Percentiles rank a stretch among this genome's conserved stretches.
These are phyloP conservation scores for Vanrija sp. DNA, from an alignment of 1,284 basidiomycete genomes.

Conservation along the genomic window DNA sequence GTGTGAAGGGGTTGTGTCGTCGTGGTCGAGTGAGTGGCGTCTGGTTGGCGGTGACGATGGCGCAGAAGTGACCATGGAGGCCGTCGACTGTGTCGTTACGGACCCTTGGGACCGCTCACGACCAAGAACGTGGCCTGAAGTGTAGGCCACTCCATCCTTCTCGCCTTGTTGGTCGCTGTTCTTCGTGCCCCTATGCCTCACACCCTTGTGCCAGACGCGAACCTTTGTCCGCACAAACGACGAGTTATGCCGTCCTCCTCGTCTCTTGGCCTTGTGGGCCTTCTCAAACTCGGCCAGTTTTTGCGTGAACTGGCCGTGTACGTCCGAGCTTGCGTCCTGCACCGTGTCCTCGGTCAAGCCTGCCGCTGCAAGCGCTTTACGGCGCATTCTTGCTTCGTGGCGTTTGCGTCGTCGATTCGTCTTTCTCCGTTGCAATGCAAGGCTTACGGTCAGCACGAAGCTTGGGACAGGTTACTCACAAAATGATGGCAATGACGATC, in stretches of 20 bases:
- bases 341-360: slow-evolving; percentile 33
- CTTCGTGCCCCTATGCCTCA: slow-evolving; percentile 1
- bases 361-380: slow-evolving; percentile 40
- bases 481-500: slow-evolving; percentile 39
- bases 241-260: slow-evolving; percentile 19
- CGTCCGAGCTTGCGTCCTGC: slow-evolving; percentile 18
- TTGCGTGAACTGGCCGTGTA: slow-evolving; percentile 23
- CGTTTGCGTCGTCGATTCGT: slow-evolving; percentile 35
- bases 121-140: not conserved
- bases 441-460: slow-evolving; percentile 12
- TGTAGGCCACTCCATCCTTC: not conserved
- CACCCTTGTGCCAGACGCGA: slow-evolving; percentile 31
- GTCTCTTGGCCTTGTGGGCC: slow-evolving; percentile 19
- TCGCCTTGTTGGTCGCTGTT: not conserved
- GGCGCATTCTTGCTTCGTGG: slow-evolving; percentile 31
- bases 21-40: too few species aligned
- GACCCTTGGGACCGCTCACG: not conserved
- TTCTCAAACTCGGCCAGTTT: slow-evolving; percentile 35
- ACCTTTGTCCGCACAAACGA: slow-evolving; percentile 34
- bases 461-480: slow-evolving; percentile 23
- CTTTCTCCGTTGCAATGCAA: slow-evolving; percentile 39
- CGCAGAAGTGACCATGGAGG: too few species aligned
- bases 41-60: too few species aligned
- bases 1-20: not conserved
- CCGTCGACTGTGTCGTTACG: not conserved